Evolutionary conservation across 73 alveolate genomes (phyloP).

Genomic region (Paramecium primaurelia): DNA sequence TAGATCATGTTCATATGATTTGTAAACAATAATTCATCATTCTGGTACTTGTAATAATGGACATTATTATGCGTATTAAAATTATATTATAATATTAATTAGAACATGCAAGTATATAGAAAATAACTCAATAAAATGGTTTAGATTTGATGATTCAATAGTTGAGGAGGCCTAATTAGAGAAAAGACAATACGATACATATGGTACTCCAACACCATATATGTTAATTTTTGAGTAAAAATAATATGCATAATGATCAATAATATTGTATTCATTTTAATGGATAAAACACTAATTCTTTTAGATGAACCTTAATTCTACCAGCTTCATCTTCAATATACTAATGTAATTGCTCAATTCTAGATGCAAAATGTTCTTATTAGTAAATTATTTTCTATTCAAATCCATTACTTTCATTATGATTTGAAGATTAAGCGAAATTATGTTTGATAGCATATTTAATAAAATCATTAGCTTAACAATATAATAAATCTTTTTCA

Average conservation of each 20-base stretch:
- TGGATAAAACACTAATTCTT: not conserved
- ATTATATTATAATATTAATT: not conserved
- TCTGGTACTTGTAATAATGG: constrained; percentile 10
- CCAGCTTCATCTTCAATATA: not conserved
- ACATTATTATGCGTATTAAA: not conserved
- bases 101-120: not conserved
- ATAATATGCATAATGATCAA: not conserved
- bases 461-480: constrained; percentile 33
- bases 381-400: not conserved
- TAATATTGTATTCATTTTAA: constrained; percentile 25
- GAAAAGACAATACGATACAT: not conserved
- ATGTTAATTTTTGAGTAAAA: not conserved
- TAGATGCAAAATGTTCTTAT: not conserved
- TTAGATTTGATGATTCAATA: not conserved
- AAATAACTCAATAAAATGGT: not conserved
- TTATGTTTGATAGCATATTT: not conserved
- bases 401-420: not conserved
- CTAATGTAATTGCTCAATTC: not conserved
- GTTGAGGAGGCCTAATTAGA: not conserved
- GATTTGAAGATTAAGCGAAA: not conserved
- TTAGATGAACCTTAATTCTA: not conserved
- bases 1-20: not conserved
- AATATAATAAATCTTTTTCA: constrained; percentile 12
- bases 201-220: constrained; percentile 13
- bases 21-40: not conserved